Evolutionary conservation across 2,329 filamentous ascomycete species (phyloP).

Genomic region (Chrysoporthe deuterocubensis): DNA sequence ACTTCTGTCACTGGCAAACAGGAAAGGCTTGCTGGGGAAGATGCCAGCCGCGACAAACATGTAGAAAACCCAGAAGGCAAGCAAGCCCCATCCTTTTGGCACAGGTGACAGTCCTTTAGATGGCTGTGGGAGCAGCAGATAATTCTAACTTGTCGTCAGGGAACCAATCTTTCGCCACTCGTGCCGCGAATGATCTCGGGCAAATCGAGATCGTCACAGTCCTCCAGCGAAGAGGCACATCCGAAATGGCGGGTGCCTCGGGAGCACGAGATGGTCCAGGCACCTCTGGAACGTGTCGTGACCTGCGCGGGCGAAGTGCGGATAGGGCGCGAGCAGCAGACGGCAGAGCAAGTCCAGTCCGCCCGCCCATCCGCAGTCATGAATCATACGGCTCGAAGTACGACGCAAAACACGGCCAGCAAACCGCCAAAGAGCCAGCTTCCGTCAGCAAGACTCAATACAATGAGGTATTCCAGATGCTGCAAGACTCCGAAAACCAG

Average conservation of each 20-base stretch:
- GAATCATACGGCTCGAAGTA: slow-evolving; percentile 4
- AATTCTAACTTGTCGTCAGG: not conserved
- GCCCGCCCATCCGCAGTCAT: not conserved
- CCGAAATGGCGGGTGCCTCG: not conserved
- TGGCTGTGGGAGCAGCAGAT: not conserved
- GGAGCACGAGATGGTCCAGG: not conserved
- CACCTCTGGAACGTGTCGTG: not conserved
- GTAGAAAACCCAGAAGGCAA: not conserved
- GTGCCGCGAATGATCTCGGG: not conserved
- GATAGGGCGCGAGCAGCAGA: not conserved
- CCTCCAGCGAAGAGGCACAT: not conserved
- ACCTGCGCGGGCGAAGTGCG: not conserved
- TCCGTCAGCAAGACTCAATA: not conserved
- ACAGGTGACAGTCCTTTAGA: not conserved
- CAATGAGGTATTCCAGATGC: not conserved
- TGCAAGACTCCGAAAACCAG: not conserved
- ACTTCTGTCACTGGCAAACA: not conserved
- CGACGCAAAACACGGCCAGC: not conserved
- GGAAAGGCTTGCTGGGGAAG: not conserved
- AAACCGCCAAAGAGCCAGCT: not conserved
- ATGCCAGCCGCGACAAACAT: not conserved
- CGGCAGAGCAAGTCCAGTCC: not conserved
- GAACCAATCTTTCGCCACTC: not conserved
- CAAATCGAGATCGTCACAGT: slow-evolving; percentile 1
- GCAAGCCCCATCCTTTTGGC: not conserved